Base-by-base conservation (phyloP, 306 rosid species). In the Vicia faba region DNA sequence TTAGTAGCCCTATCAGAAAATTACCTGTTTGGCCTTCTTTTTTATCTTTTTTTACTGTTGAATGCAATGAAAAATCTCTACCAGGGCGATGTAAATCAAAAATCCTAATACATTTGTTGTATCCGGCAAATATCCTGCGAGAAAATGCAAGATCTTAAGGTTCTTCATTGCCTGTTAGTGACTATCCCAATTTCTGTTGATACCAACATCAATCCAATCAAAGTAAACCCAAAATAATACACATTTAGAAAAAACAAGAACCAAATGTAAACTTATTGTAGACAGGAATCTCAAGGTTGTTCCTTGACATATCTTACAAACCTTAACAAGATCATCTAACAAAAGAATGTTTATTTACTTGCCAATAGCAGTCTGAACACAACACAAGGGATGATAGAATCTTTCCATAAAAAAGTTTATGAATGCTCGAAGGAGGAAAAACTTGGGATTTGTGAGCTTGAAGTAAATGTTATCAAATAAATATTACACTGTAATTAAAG, bases 81-180 rank as follows among this genome's bases (percentile, higher is more conserved):
- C 99, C 99, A 67, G 98, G 99, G 61, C 96, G 86, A 76, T 93
- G 99, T 58, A 93, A 74, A 85, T 90, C 96, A 93, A 93, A 93
- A 44, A 89, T 79, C 85, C 97, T 84, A 46, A 93, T 83, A 61
- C 84, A 73, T 82, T 90, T 93, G 83, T 93, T 93, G 86, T 93
- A 89, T 77, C 99, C 99, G 68, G 96, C 96, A 79, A 83, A 93
- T 80, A 93, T 89, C 82, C 99, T 93, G 28, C 80, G 61, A 48
- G 64, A 73, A 36, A 65, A 73, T 56, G 45, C 61, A 65, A 75
- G 43, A 64, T 39, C 40, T 26, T 16, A 19, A 62, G 55, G 62
- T 31, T 38, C 61, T 65, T 40, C 33, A 56, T 35, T 71, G 35
- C 33, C 77, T 54, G 15, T 16, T 67, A 57, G 11, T 49, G 59